phyloP scores from a whole-genome alignment of 768 basidiomycete species.

The Ramaria sp. region DNA sequence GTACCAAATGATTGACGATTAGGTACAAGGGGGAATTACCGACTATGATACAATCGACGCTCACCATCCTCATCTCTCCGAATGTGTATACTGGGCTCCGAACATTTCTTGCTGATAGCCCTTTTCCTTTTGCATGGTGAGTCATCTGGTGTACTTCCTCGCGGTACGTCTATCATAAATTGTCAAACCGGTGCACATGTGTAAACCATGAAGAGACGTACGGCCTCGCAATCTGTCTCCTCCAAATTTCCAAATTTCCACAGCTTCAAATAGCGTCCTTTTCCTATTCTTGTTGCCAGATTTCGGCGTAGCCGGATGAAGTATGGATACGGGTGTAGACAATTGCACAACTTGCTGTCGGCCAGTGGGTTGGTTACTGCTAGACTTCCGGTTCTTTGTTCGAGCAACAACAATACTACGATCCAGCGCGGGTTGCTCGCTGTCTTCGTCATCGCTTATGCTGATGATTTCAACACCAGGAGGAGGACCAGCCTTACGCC shows the following conservation, averaged over 20 bases:
- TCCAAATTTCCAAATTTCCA: background rate
- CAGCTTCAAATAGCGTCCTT: background rate
- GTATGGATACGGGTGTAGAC: too few species aligned
- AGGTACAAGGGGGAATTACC: too few species aligned
- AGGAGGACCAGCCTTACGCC: background rate
- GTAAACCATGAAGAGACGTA: too few species aligned
- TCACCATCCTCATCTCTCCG: too few species aligned
- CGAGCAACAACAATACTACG: constrained; percentile 2
- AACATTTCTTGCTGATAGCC: too few species aligned
- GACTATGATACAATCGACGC: too few species aligned
- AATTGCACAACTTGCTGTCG: background rate
- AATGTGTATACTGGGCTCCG: too few species aligned
- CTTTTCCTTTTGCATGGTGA: too few species aligned
- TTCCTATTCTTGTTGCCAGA: background rate
- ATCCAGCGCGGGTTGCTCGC: background rate
- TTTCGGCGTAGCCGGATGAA: background rate
- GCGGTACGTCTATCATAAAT: too few species aligned
- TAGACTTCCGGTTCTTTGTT: background rate
- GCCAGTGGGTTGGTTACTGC: background rate
- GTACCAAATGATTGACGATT: too few species aligned
- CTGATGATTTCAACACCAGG: constrained; percentile 6
- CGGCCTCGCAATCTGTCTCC: background rate
- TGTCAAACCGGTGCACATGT: too few species aligned
- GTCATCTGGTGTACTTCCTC: too few species aligned
- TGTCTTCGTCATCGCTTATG: constrained; percentile 7